Evolutionary conservation across 2,329 filamentous ascomycete species (phyloP).

Genomic region (Penicillium sp.): DNA sequence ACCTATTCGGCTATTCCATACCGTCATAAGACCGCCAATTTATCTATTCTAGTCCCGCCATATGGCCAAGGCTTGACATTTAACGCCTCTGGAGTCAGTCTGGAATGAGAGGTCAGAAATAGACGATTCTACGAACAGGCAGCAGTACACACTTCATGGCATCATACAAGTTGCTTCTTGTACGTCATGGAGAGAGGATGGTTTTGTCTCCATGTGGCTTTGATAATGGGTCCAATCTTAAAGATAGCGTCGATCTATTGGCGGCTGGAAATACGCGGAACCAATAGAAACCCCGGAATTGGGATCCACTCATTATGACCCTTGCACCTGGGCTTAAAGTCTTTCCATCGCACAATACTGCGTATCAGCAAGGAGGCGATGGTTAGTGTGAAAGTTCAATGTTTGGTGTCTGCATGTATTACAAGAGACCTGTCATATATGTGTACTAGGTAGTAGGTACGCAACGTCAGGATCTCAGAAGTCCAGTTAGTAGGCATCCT

Average conservation of each 20-base stretch:
- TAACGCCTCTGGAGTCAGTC: conserved; percentile 1
- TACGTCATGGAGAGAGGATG: conserved; percentile 3
- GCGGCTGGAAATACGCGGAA: not conserved
- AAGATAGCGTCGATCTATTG: not conserved
- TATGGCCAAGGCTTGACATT: too few relatives aligned
- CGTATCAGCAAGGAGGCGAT: too few relatives aligned
- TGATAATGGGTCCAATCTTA: not conserved
- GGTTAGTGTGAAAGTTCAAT: too few relatives aligned
- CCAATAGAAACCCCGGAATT: not conserved
- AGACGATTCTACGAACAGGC: not conserved
- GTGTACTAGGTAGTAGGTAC: too few relatives aligned
- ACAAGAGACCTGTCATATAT: too few relatives aligned
- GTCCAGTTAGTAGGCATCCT: too few relatives aligned
- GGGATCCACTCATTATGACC: not conserved
- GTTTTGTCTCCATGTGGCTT: not conserved
- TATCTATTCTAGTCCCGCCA: not conserved
- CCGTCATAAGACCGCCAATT: too few relatives aligned
- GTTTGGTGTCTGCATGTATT: too few relatives aligned
- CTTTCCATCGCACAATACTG: too few relatives aligned
- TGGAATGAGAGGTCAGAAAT: not conserved
- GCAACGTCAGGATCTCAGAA: too few relatives aligned
- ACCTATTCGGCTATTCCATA: too few relatives aligned
- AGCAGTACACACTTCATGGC: not conserved
- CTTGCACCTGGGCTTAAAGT: too few relatives aligned
- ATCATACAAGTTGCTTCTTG: conserved; percentile 1